Evolutionary conservation across 1,284 basidiomycete species (phyloP).

Genomic region (Trametes polyzona): DNA sequence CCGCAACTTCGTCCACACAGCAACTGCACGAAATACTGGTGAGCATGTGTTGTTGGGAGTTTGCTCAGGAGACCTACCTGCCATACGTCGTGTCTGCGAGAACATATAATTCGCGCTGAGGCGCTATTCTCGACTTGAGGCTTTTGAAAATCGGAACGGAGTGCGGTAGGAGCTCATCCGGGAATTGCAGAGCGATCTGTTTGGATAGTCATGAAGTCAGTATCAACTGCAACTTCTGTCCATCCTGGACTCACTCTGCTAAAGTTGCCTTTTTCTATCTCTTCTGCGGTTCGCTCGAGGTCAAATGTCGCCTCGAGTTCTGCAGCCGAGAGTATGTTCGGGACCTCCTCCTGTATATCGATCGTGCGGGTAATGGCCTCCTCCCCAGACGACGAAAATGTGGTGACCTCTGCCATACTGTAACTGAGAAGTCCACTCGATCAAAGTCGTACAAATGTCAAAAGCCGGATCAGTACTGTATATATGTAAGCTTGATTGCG

Average conservation of each 20-base stretch:
- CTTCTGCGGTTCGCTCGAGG: conserved; percentile 55
- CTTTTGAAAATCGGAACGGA: conserved; percentile 86
- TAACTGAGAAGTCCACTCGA: not conserved
- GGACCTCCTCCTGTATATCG: conserved; percentile 45
- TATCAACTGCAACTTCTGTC: not conserved
- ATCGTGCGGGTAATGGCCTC: conserved; percentile 61
- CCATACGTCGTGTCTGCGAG: conserved; percentile 98
- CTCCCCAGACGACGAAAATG: conserved; percentile 63
- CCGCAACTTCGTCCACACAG: conserved; percentile 96
- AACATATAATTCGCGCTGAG: conserved; percentile 76
- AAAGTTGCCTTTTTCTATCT: conserved; percentile 56
- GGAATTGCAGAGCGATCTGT: conserved; percentile 93
- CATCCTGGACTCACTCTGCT: conserved; percentile 52
- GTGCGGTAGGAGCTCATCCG: conserved; percentile 89
- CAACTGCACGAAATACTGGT: conserved; percentile 72
- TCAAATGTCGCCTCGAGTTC: conserved; percentile 66
- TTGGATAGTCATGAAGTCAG: not conserved
- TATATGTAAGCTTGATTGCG: not conserved
- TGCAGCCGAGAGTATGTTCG: conserved; percentile 37
- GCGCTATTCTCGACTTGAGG: conserved; percentile 60
- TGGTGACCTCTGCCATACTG: conserved; percentile 34
- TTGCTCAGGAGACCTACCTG: conserved; percentile 55
- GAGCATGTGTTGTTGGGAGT: conserved; percentile 1
- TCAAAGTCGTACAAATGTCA: not conserved
- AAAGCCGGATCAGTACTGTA: not conserved